Evolutionary conservation across 352 stramenopile species (phyloP).

Genomic region (Phytophthora citrophthora): DNA sequence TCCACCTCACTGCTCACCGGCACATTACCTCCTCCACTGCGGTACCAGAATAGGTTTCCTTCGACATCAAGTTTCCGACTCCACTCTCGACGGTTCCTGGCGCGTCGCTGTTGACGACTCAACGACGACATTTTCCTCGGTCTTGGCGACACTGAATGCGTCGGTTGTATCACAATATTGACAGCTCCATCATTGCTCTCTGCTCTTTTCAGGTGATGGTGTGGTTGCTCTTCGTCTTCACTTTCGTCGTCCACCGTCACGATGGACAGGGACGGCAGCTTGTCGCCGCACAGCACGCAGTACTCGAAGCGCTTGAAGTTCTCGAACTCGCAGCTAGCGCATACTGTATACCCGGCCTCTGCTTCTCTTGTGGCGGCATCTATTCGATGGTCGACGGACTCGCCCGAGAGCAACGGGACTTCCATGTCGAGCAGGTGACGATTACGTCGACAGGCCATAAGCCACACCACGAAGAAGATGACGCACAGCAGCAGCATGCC

Average conservation of each 20-base stretch:
- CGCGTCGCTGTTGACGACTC: slow-evolving; percentile 39
- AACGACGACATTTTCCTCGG: slow-evolving; percentile 41
- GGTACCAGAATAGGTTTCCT: slow-evolving; percentile 66
- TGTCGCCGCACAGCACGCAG: slow-evolving; percentile 72
- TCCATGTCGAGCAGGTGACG: slow-evolving; percentile 52
- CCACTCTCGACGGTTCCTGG: slow-evolving; percentile 75
- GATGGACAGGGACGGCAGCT: slow-evolving; percentile 36
- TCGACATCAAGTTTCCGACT: slow-evolving; percentile 66
- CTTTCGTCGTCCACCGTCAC: slow-evolving; percentile 32
- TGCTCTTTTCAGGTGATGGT: slow-evolving; percentile 4
- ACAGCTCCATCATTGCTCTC: slow-evolving; percentile 13
- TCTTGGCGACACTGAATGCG: slow-evolving; percentile 23
- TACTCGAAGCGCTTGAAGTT: slow-evolving; percentile 77
- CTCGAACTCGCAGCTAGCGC: slow-evolving; percentile 65
- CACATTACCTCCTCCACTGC: slow-evolving; percentile 28
- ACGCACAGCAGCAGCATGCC: slow-evolving; percentile 60
- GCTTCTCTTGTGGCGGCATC: slow-evolving; percentile 68
- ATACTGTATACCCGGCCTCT: slow-evolving; percentile 55
- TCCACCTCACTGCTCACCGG: slow-evolving; percentile 18
- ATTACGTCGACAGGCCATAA: slow-evolving; percentile 51
- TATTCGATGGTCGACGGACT: slow-evolving; percentile 67
- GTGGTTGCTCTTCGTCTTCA: slow-evolving; percentile 19
- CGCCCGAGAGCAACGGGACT: slow-evolving; percentile 59
- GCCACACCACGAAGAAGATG: slow-evolving; percentile 63
- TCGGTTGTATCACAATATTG: slow-evolving; percentile 14